Evolutionary conservation across 306 rosid genomes (phyloP).

Genomic region (Dalbergia cultrata): DNA sequence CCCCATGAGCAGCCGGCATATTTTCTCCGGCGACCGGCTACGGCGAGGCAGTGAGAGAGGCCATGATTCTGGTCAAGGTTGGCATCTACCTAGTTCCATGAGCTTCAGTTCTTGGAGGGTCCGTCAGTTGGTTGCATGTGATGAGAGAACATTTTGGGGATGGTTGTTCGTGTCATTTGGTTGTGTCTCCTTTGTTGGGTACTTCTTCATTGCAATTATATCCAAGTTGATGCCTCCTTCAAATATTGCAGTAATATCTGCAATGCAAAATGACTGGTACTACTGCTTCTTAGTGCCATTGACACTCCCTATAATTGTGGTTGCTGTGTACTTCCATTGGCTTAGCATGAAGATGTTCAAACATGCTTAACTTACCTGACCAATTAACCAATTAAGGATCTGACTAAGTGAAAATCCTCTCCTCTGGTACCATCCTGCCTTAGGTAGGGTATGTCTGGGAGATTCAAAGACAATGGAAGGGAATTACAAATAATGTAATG

Average conservation of each 20-base stretch:
- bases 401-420: no score
- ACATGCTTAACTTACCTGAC: slow-evolving; percentile 63
- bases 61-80: background rate
- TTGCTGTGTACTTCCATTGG: slow-evolving; percentile 87
- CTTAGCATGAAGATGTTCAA: slow-evolving; percentile 93
- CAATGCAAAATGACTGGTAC: slow-evolving; percentile 88
- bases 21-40: no score
- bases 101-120: slow-evolving; percentile 23
- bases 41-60: no score
- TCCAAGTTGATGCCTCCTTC: slow-evolving; percentile 81
- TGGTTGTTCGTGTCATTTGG: slow-evolving; percentile 59
- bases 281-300: slow-evolving; percentile 90
- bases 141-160: slow-evolving; percentile 59
- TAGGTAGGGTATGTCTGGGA: no score
- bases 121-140: slow-evolving; percentile 32
- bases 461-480: no score
- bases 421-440: no score
- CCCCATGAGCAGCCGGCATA: no score
- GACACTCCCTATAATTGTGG: slow-evolving; percentile 79
- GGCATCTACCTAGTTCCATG: slow-evolving; percentile 35
- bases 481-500: no score
- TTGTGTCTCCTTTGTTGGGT: slow-evolving; percentile 61
- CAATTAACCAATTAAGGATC: no score
- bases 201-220: slow-evolving; percentile 63
- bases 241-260: slow-evolving; percentile 54